These are phyloP conservation scores for Clavispora santaluciae DNA, from an alignment of 805 yeast genomes.

Conservation along the genomic window DNA sequence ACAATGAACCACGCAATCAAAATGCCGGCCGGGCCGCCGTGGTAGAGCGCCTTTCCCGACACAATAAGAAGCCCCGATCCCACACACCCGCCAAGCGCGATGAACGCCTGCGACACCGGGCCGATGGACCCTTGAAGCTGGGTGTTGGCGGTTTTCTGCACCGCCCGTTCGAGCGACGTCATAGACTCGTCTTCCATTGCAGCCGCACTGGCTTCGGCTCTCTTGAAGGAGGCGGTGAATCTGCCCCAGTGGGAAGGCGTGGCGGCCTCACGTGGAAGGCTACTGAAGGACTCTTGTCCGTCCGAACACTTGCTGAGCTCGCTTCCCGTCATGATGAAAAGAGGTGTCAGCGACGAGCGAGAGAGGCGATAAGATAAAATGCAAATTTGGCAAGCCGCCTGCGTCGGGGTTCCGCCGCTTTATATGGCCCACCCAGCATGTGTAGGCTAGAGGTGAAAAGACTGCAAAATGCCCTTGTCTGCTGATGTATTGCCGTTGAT, in stretches of 20 bases:
- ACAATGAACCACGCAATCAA: conserved; percentile 39
- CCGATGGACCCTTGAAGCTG: conserved; percentile 11
- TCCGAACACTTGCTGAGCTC: background rate
- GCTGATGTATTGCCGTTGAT: background rate
- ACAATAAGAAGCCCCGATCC: conserved; percentile 40
- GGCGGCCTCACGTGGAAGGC: background rate
- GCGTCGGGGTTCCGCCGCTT: background rate
- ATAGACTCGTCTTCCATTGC: conserved; percentile 5
- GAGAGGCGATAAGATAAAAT: background rate
- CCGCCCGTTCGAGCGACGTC: conserved; percentile 13
- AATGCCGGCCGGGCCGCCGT: conserved; percentile 34
- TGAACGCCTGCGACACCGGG: conserved; percentile 22
- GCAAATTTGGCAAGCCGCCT: background rate
- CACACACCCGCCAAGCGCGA: conserved; percentile 40
- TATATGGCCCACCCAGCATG: background rate
- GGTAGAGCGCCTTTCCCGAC: conserved; percentile 31
- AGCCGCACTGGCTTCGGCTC: conserved; percentile 3
- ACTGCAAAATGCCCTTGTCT: background rate
- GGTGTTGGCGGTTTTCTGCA: conserved; percentile 9
- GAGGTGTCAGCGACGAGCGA: background rate
- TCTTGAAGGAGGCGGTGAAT: conserved; percentile 12
- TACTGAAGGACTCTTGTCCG: background rate
- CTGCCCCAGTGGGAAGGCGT: conserved; percentile 5
- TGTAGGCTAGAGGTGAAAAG: background rate
- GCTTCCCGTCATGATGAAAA: background rate